phyloP scores from a whole-genome alignment of 2,329 filamentous ascomycete species.

The Talaromyces atroroseus region DNA sequence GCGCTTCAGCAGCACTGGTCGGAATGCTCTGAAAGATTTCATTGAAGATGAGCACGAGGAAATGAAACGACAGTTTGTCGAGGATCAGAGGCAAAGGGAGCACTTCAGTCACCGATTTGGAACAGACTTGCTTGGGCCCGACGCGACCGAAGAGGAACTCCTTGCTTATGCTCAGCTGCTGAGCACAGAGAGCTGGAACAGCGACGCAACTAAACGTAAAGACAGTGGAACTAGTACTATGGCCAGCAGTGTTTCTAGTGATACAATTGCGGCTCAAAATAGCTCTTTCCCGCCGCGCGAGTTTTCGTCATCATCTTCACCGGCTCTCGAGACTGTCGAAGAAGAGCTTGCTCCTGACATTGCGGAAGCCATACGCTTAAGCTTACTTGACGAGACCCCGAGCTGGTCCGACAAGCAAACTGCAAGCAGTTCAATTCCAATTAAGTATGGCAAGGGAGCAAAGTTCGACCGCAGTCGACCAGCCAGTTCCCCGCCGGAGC shows the following conservation, averaged over 20 bases:
- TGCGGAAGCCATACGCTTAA: slow-evolving; percentile 57
- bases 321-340: slow-evolving; percentile 35
- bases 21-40: slow-evolving; percentile 69
- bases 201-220: slow-evolving; percentile 44
- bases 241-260: slow-evolving; percentile 33
- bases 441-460: slow-evolving; percentile 31
- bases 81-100: slow-evolving; percentile 61
- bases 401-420: slow-evolving; percentile 15
- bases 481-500: slow-evolving; percentile 14
- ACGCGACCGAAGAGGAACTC: slow-evolving; percentile 56
- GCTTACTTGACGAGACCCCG: slow-evolving; percentile 35
- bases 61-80: slow-evolving; percentile 66
- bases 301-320: slow-evolving; percentile 33
- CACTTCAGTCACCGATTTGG: slow-evolving; percentile 77
- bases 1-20: slow-evolving; percentile 56
- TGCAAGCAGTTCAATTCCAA: slow-evolving; percentile 24
- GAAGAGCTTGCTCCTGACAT: slow-evolving; percentile 54
- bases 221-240: slow-evolving; percentile 38
- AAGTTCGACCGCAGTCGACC: slow-evolving; percentile 16
- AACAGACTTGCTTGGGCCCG: slow-evolving; percentile 61
- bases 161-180: slow-evolving; percentile 59
- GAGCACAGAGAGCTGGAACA: slow-evolving; percentile 53
- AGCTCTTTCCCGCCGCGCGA: slow-evolving; percentile 26
- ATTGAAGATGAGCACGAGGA: slow-evolving; percentile 83
- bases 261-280: slow-evolving; percentile 29